Conservation (phyloP, 2,329 filamentous ascomycete genomes). For the Aotearoamyces nothofagi region DNA sequence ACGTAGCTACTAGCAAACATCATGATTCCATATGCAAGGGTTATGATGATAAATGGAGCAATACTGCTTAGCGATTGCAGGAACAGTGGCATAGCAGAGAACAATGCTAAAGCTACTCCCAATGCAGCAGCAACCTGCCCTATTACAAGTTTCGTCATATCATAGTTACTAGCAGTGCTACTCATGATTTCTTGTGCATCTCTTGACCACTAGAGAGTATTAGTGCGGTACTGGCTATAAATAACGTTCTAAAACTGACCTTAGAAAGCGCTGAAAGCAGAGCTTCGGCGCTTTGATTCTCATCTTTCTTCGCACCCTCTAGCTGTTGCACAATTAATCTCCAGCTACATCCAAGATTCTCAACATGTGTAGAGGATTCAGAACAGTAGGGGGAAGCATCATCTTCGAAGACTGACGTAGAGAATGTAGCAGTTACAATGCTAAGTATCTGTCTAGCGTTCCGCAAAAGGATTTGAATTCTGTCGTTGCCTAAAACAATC, state of each 20-base stretch:
- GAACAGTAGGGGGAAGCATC: slow-evolving; percentile 11
- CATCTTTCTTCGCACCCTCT: neutral
- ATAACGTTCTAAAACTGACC: slow-evolving; percentile 1
- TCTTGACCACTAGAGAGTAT: slow-evolving; percentile 21
- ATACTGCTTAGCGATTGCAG: slow-evolving; percentile 17
- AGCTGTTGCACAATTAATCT: slow-evolving; percentile 20
- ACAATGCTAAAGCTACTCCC: slow-evolving; percentile 18
- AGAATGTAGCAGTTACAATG: slow-evolving; percentile 62
- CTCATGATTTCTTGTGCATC: slow-evolving; percentile 61
- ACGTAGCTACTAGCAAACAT: slow-evolving; percentile 99
- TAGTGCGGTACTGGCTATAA: slow-evolving; percentile 1
- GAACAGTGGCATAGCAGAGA: slow-evolving; percentile 26
- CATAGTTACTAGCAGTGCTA: slow-evolving; percentile 83
- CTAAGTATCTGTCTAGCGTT: slow-evolving; percentile 72
- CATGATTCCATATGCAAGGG: slow-evolving; percentile 58
- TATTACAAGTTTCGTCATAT: slow-evolving; percentile 44
- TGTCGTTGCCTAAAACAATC: slow-evolving; percentile 28
- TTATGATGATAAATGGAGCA: slow-evolving; percentile 32
- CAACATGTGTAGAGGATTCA: too few species aligned
- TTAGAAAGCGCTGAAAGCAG: neutral
- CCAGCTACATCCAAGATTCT: slow-evolving; percentile 59
- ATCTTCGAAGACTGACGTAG: slow-evolving; percentile 31
- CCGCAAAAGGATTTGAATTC: slow-evolving; percentile 51
- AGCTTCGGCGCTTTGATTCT: neutral
- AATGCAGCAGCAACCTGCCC: slow-evolving; percentile 27